Evolutionary conservation across 2,329 filamentous ascomycete genomes (phyloP).

Genomic region (Tolypocladium tundrense): DNA sequence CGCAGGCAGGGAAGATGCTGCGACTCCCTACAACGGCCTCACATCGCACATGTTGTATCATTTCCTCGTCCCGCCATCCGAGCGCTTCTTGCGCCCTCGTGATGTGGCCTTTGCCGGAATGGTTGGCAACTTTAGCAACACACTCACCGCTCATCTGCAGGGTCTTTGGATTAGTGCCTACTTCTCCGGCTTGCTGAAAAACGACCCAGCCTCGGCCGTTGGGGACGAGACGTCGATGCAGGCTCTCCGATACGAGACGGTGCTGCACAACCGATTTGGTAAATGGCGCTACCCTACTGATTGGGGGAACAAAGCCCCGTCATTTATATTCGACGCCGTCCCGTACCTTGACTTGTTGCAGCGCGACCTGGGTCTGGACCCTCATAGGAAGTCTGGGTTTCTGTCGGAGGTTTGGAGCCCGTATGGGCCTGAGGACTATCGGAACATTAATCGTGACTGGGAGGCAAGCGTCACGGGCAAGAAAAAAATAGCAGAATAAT

Average conservation of each 20-base stretch:
- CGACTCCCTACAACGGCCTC: conserved; percentile 13
- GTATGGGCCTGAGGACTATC: conserved; percentile 51
- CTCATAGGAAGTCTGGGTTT: conserved; percentile 43
- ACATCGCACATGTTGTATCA: conserved; percentile 31
- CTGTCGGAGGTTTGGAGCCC: conserved; percentile 41
- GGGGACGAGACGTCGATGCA: conserved; percentile 23
- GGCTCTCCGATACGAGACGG: conserved; percentile 40
- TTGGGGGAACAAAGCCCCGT: conserved; percentile 50
- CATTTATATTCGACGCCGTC: conserved; percentile 67
- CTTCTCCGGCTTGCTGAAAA: conserved; percentile 28
- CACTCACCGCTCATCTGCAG: conserved; percentile 33
- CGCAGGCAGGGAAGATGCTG: conserved; percentile 18
- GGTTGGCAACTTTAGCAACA: conserved; percentile 30
- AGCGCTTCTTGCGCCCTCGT: conserved; percentile 20
- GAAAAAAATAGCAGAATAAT: background rate
- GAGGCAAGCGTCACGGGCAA: background rate
- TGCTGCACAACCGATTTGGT: conserved; percentile 58
- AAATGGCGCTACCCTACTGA: conserved; percentile 59
- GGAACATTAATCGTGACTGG: conserved; percentile 43
- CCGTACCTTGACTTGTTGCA: conserved; percentile 64
- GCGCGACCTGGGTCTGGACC: conserved; percentile 51
- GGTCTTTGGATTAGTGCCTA: conserved; percentile 58
- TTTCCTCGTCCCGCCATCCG: conserved; percentile 33
- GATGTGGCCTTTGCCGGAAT: conserved; percentile 36
- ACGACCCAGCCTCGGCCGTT: conserved; percentile 9